These are phyloP conservation scores for Micractinium sp. DNA, from an alignment of 139 green algal species.

Conservation along the genomic window DNA sequence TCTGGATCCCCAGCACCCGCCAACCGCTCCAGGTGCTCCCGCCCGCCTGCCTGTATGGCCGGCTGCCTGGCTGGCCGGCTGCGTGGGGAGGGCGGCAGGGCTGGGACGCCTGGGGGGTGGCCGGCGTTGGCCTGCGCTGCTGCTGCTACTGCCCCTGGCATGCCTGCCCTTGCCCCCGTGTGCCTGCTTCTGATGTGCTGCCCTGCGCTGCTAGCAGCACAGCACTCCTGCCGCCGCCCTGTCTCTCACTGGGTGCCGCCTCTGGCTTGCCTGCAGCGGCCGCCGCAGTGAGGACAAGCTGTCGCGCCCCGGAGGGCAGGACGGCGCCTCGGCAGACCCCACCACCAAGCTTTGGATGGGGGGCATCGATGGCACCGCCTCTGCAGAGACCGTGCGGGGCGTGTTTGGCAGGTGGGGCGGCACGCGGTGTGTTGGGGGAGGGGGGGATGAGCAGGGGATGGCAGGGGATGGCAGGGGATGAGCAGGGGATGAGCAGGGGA, in stretches of 20 bases:
- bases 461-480: neutral
- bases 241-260: neutral
- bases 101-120: too few relatives aligned
- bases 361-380: constrained; percentile 21
- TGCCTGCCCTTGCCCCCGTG: too few relatives aligned
- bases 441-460: neutral
- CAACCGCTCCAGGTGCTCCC: neutral
- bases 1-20: neutral
- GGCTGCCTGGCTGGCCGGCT: neutral
- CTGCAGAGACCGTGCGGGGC: neutral
- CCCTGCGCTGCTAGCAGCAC: neutral
- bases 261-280: neutral
- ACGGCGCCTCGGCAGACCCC: constrained; percentile 5
- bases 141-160: neutral
- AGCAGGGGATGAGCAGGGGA: neutral
- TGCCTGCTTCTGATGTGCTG: neutral
- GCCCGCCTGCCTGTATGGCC: too few relatives aligned
- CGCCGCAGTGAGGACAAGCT: constrained; percentile 19
- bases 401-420: constrained; percentile 26
- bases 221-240: too few relatives aligned
- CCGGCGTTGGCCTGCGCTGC: neutral
- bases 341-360: constrained; percentile 47
- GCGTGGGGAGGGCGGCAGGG: too few relatives aligned
- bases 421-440: neutral
- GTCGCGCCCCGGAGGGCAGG: constrained; percentile 19